Conservation (phyloP, 306 rosid genomes). For the Castanea mollissima region DNA sequence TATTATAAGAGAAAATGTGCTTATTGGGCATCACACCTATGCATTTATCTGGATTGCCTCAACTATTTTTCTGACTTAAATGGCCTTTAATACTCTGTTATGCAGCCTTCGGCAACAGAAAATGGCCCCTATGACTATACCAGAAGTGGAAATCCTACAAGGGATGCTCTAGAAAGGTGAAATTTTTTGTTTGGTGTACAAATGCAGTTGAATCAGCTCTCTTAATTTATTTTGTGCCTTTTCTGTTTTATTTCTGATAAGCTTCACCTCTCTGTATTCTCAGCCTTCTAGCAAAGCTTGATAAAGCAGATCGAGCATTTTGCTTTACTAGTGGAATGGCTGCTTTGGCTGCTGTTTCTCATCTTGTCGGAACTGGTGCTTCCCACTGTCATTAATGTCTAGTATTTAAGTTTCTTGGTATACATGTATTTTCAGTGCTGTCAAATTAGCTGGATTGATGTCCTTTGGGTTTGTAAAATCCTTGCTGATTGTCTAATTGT, state of each 20-base stretch:
- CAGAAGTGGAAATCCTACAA: conserved; percentile 92
- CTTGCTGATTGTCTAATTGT: not conserved
- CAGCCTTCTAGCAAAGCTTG: conserved; percentile 82
- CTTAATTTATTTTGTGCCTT: conserved; percentile 6
- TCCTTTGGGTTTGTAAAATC: not conserved
- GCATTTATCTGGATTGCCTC: conserved; percentile 6
- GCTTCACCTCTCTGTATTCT: conserved; percentile 24
- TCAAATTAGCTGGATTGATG: not conserved
- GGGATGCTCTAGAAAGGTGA: conserved; percentile 85
- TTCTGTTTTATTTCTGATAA: conserved; percentile 20
- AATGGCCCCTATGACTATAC: conserved; percentile 92
- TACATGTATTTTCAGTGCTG: not conserved
- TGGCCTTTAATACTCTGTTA: conserved; percentile 13
- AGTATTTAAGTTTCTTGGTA: not conserved
- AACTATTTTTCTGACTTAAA: conserved; percentile 4
- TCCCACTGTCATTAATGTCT: conserved; percentile 23
- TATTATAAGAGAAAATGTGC: not conserved
- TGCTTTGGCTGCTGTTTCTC: conserved; percentile 79
- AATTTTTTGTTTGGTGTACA: conserved; percentile 16
- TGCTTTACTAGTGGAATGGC: conserved; percentile 99
- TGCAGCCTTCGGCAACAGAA: conserved; percentile 84
- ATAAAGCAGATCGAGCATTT: conserved; percentile 88
- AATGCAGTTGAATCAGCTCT: conserved; percentile 9
- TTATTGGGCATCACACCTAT: not conserved
- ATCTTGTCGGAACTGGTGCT: conserved; percentile 73